Conservation (phyloP, 2,329 filamentous ascomycete genomes). For the Cladorrhinum sp. region DNA sequence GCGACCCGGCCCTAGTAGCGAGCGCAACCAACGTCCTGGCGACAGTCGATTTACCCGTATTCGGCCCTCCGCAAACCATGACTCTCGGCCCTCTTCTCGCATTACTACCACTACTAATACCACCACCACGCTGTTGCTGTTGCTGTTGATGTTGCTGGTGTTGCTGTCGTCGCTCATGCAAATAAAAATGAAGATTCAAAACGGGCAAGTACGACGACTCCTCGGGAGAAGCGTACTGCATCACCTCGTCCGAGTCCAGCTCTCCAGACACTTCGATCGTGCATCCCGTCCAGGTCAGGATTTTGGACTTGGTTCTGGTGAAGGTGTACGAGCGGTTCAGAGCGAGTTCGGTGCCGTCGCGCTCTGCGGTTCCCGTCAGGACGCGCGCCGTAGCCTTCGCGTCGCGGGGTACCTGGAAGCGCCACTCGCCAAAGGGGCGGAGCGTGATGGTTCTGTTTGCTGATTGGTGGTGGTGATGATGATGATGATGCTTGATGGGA, state of each 20-base stretch:
- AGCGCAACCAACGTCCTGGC: constrained; percentile 76
- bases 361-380: constrained; percentile 78
- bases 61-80: constrained; percentile 73
- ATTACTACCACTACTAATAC: too few relatives aligned
- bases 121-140: too few relatives aligned
- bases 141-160: constrained; percentile 37
- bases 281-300: constrained; percentile 91
- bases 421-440: constrained; percentile 68
- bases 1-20: constrained; percentile 68
- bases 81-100: constrained; percentile 65
- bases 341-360: constrained; percentile 92
- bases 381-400: constrained; percentile 51
- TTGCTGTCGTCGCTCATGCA: constrained; percentile 68
- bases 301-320: constrained; percentile 75
- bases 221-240: constrained; percentile 63
- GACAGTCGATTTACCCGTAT: constrained; percentile 79
- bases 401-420: constrained; percentile 64
- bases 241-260: constrained; percentile 50
- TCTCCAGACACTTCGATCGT: constrained; percentile 71
- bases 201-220: constrained; percentile 80
- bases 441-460: constrained; percentile 49
- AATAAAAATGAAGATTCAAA: constrained; percentile 82
- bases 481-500: neutral
- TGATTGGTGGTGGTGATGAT: constrained; percentile 8
- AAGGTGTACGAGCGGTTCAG: constrained; percentile 77